Percentiles rank a stretch among this genome's conserved stretches.
phyloP scores from a whole-genome alignment of 23 red algal species.

The Cyanidioschyzon merolae region DNA sequence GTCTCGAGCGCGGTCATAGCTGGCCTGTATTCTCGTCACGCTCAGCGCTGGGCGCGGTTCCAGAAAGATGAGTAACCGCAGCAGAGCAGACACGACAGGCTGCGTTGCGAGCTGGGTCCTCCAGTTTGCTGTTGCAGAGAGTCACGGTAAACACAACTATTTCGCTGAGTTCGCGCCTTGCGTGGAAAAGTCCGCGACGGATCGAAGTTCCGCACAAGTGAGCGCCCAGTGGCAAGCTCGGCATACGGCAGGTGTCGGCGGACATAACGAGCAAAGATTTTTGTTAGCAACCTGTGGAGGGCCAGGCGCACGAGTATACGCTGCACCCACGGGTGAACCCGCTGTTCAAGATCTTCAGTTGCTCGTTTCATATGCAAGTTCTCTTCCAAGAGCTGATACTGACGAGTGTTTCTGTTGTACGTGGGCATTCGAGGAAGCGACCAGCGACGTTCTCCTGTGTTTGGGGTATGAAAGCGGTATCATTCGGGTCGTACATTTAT shows the following conservation, averaged over 20 bases:
- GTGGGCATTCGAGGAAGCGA: conserved; percentile 53
- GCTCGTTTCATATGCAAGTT: conserved; percentile 32
- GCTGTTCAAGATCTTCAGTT: conserved; percentile 26
- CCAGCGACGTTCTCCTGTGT: conserved; percentile 42
- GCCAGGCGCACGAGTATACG: conserved; percentile 37
- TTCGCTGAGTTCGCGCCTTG: neutral
- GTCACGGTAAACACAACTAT: neutral
- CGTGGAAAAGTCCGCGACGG: too few relatives aligned
- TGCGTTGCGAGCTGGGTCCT: neutral
- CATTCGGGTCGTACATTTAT: conserved; percentile 53
- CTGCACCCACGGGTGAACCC: conserved; percentile 13
- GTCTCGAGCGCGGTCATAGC: too few relatives aligned
- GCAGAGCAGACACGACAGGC: too few relatives aligned
- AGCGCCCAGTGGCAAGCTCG: neutral
- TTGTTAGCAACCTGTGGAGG: conserved; percentile 18
- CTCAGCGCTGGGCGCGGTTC: too few relatives aligned
- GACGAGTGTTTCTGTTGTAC: conserved; percentile 60
- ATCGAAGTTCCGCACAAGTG: too few relatives aligned
- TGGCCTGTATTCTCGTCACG: too few relatives aligned
- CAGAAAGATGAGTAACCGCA: too few relatives aligned
- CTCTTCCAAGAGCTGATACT: neutral
- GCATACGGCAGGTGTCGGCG: neutral
- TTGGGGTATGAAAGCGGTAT: conserved; percentile 44
- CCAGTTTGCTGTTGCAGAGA: conserved; percentile 1
- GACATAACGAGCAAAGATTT: neutral